phyloP scores from a whole-genome alignment of 2,329 filamentous ascomycete genomes.

The Neofusicoccum cordaticola region DNA sequence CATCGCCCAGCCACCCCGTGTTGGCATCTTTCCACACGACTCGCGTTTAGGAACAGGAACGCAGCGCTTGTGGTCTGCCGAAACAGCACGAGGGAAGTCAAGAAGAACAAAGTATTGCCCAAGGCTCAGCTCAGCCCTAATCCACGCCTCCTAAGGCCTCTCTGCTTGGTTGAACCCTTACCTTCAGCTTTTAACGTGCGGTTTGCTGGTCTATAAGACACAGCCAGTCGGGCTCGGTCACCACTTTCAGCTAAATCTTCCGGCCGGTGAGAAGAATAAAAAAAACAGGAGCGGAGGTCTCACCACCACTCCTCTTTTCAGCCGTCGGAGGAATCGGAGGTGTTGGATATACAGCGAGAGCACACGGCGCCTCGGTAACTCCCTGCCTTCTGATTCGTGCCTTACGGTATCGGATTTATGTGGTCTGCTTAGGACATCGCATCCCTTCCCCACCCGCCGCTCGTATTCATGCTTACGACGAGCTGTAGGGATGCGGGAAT shows the following conservation, averaged over 20 bases:
- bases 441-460: background rate
- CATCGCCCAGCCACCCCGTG: background rate
- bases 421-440: background rate
- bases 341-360: background rate
- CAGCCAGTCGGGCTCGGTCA: background rate
- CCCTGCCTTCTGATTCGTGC: background rate
- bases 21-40: background rate
- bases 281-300: background rate
- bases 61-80: too few species aligned
- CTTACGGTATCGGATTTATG: background rate
- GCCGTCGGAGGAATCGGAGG: background rate
- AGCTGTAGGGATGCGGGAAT: background rate
- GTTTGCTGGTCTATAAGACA: background rate
- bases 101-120: background rate
- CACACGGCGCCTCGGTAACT: background rate
- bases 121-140: background rate
- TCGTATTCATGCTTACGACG: background rate
- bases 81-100: too few species aligned
- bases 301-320: background rate
- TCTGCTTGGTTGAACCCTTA: background rate
- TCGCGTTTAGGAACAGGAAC: background rate
- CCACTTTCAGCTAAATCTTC: background rate
- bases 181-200: background rate
- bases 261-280: background rate
- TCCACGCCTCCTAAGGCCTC: background rate